phyloP scores from a whole-genome alignment of 306 rosid genomes.

The Castanea mollissima region DNA sequence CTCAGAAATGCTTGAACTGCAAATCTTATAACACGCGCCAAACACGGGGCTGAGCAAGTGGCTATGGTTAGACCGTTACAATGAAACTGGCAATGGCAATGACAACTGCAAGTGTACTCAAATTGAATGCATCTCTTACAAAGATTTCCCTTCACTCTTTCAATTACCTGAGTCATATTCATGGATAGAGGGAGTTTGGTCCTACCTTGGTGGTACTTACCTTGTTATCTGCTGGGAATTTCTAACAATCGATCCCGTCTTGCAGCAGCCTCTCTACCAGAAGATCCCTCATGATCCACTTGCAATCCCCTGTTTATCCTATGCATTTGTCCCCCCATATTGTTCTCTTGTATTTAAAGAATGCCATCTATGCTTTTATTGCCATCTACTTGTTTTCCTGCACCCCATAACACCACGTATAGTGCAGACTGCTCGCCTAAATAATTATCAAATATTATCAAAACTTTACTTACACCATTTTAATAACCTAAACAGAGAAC shows the following conservation, averaged over 20 bases:
- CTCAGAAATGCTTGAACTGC: conserved; percentile 75
- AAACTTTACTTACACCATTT: too few species aligned
- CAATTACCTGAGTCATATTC: not conserved
- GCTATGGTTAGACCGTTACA: not conserved
- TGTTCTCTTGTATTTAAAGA: not conserved
- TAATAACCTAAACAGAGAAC: too few species aligned
- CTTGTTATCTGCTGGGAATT: not conserved
- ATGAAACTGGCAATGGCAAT: not conserved
- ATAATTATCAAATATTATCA: too few species aligned
- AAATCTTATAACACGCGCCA: conserved; percentile 82
- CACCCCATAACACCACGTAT: not conserved
- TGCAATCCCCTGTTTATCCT: not conserved
- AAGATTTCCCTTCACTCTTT: not conserved
- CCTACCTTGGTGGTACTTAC: not conserved
- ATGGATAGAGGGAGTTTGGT: not conserved
- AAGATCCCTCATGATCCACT: not conserved
- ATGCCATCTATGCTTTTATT: not conserved
- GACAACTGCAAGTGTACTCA: not conserved
- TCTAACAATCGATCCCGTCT: not conserved
- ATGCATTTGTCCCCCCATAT: not conserved
- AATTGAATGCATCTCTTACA: not conserved
- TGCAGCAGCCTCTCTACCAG: not conserved
- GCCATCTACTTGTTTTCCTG: not conserved
- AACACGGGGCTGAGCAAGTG: conserved; percentile 63
- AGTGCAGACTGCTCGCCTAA: not conserved